Evolutionary conservation across 2,329 filamentous ascomycete genomes (phyloP), one percentile per base, ranked within the genome.

Genomic region (Fusarium sp.): DNA sequence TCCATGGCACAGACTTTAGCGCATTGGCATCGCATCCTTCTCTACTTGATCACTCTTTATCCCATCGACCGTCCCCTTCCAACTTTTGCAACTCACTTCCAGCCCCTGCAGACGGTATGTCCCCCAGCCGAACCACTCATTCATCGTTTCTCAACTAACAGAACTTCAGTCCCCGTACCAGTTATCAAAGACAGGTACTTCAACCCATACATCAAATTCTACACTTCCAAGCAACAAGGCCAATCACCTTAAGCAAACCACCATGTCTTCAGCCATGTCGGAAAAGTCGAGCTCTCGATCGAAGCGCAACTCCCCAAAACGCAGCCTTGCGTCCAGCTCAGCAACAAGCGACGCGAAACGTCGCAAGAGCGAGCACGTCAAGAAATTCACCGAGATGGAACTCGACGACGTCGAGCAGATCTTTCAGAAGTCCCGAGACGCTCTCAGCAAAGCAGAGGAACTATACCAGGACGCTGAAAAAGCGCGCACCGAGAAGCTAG

Each of bases 231-330:
- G 5, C 5, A 10, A 39, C 8, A 10, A 0, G 0, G 10, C 5
- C 5, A 13, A 17, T n/a, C 10, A 2, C 2, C 20, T 9, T 8
- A 1, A n/a, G 2, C 5, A 18, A 1, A 0, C 4, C 18, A n/a
- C 2, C 24, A 28, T 54, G 24, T 18, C 35, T 14, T 28, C 35
- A 17, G 24, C 4, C 1, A 54, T 54, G 51, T 39, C 14, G 20
- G 51, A 54, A 54, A 54, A 28, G 35, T 28, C 51, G 10, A 22
- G 10, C 18, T 39, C 51, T 12, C 35, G 51, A 4, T 38, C 51
- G 0, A 54, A 39, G 51, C 35, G 32, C 10, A 54, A 38, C 7
- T 54, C 51, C 3, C 51, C 24, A 2, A 54, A 38, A 1, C 51
- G 51, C 51, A 54, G 32, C 0, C 32, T 38, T 22, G 24, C 51